Evolutionary conservation across 768 basidiomycete genomes (phyloP).

Genomic region (Mrakia gelida): DNA sequence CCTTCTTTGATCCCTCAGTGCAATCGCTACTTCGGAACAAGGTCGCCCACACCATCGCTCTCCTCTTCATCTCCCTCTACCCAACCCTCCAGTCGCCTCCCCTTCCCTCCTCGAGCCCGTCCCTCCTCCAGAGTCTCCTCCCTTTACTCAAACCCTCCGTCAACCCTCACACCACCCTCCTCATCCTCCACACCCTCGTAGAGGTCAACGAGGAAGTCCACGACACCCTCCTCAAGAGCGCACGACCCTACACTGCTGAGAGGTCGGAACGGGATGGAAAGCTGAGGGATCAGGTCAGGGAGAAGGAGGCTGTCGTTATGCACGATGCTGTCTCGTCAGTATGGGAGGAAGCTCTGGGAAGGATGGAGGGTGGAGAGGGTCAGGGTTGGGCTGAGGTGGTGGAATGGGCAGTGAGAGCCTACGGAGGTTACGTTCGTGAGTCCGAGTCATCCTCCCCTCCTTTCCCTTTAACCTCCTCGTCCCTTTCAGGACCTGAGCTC

Average conservation of each 20-base stretch:
- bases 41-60: conserved; percentile 43
- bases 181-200: conserved; percentile 85
- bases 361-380: conserved; percentile 53
- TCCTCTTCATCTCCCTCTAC: conserved; percentile 44
- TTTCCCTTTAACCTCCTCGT: neutral
- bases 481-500: neutral
- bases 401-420: conserved; percentile 87
- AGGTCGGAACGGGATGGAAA: conserved; percentile 76
- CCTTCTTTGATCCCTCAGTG: conserved; percentile 29
- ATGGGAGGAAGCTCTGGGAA: conserved; percentile 55
- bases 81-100: conserved; percentile 34
- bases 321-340: conserved; percentile 84
- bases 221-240: conserved; percentile 87
- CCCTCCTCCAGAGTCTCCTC: conserved; percentile 39
- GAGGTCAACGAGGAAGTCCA: conserved; percentile 98
- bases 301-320: conserved; percentile 73
- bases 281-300: conserved; percentile 83
- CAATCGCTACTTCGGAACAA: conserved; percentile 75
- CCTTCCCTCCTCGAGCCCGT: conserved; percentile 39
- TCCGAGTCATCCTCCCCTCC: conserved; percentile 34
- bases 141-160: conserved; percentile 50
- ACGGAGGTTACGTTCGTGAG: conserved; percentile 90
- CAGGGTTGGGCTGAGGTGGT: conserved; percentile 64
- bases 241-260: conserved; percentile 63
- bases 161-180: conserved; percentile 77